Evolutionary conservation across 2,329 filamentous ascomycete genomes (phyloP).

Genomic region (Fusarium tuaranense): DNA sequence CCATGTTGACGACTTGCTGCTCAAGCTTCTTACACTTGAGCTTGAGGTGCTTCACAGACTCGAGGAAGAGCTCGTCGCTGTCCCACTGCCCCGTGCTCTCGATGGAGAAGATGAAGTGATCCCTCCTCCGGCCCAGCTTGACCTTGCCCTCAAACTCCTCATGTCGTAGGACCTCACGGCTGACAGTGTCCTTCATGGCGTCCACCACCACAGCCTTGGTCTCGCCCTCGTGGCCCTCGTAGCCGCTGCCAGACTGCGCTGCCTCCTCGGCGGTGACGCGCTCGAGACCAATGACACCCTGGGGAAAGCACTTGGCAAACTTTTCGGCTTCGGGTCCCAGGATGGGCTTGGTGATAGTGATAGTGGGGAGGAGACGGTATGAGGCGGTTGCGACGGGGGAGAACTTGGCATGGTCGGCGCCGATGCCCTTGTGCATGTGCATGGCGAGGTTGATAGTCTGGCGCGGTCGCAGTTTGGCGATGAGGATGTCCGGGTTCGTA

Average conservation of each 20-base stretch:
- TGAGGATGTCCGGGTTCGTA: conserved; percentile 90
- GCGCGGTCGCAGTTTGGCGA: conserved; percentile 92
- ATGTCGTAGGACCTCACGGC: conserved; percentile 90
- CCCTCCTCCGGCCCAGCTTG: conserved; percentile 86
- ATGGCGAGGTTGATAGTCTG: conserved; percentile 88
- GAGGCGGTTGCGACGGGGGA: conserved; percentile 95
- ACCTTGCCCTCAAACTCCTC: conserved; percentile 96
- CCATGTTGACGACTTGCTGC: conserved; percentile 76
- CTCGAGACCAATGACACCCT: conserved; percentile 86
- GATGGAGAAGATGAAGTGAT: conserved; percentile 97
- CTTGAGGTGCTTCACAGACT: conserved; percentile 87
- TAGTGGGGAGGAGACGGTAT: conserved; percentile 90
- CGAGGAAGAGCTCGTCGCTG: conserved; percentile 92
- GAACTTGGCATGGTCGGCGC: conserved; percentile 96
- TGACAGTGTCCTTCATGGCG: conserved; percentile 94
- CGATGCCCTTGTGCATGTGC: conserved; percentile 95
- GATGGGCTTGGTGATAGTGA: conserved; percentile 86
- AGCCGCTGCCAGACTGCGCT: conserved; percentile 68
- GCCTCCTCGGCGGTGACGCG: conserved; percentile 77
- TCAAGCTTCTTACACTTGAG: conserved; percentile 82
- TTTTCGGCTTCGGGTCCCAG: conserved; percentile 88
- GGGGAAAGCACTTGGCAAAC: conserved; percentile 89
- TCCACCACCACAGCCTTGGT: conserved; percentile 88
- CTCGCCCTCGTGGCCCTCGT: conserved; percentile 82
- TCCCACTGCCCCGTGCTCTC: conserved; percentile 97